Conservation (phyloP, 2,329 filamentous ascomycete genomes). For the Fusarium sp. region DNA sequence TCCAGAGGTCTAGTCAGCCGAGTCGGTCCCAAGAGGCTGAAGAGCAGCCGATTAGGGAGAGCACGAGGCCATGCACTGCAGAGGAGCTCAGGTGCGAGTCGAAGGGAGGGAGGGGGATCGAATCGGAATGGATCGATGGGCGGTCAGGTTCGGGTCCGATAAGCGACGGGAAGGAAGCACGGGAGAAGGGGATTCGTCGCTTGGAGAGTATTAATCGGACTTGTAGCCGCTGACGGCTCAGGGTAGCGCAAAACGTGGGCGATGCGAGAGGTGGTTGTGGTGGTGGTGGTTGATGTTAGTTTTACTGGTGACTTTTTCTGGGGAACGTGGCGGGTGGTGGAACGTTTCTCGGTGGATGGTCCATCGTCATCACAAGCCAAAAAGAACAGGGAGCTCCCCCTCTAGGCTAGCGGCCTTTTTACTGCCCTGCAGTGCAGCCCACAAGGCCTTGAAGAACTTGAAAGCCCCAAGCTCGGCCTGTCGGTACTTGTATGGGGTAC, state of each 20-base stretch:
- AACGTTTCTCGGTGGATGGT: constrained; percentile 22
- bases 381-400: constrained; percentile 13
- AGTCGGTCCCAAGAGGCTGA: constrained; percentile 33
- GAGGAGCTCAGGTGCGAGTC: constrained; percentile 5
- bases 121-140: constrained; percentile 15
- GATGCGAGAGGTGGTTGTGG: constrained; percentile 19
- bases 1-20: background rate
- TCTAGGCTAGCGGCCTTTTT: background rate
- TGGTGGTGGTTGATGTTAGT: constrained; percentile 13
- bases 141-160: constrained; percentile 15
- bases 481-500: constrained; percentile 20
- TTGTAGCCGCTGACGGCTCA: constrained; percentile 1
- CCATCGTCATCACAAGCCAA: constrained; percentile 42
- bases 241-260: constrained; percentile 35
- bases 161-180: constrained; percentile 14
- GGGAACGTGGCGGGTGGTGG: constrained; percentile 22
- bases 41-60: constrained; percentile 39
- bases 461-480: constrained; percentile 1
- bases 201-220: constrained; percentile 1
- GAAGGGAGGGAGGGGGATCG: constrained; percentile 4
- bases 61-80: constrained; percentile 40
- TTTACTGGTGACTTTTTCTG: constrained; percentile 19
- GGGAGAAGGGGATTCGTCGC: constrained; percentile 14
- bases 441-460: background rate
- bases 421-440: background rate